Evolutionary conservation across 192 early-diverging fungal genomes (phyloP), one percentile per base, ranked within the genome.

Genomic region (Coemansia guatemalensis): DNA sequence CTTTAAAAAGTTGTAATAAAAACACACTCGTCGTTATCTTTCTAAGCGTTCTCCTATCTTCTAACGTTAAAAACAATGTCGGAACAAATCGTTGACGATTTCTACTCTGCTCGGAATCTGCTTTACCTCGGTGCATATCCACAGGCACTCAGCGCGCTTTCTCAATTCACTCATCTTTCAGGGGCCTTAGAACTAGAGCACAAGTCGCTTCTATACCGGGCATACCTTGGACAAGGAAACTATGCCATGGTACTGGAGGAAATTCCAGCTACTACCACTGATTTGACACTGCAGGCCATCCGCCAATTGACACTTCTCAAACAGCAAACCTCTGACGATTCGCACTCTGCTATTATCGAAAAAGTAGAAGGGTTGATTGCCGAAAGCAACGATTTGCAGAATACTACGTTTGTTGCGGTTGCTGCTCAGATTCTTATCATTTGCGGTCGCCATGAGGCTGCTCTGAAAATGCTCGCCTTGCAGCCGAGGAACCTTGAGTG

Each of bases 401-500:
- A 84, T 56, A 32, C 84, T n/a, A 79, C 83, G 8, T 85, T 90
- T 61, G 85, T 85, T 41, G 81, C 89, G 0, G 62, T 92, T 14
- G 80, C 82, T 0, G 93, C 89, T 3, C 85, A 89, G 32, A 66
- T 89, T 30, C 79, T 89, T 48, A 77, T 78, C 58, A 60, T 72
- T 12, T 85, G 87, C 6, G 89, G 80, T 2, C 64, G 83, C 44
- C 72, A 81, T 21, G 91, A 92, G 24, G 91, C 91, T 20, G 93
- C 93, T 17, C 75, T 97, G 51, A 72, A 71, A 29, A 64, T 86
- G 8, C 75, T 95, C n/a, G 81, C 87, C 30, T 68, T 74, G 48
- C 86, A 86, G 52, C 83, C 85, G 35, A 89, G 88, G 75, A 88
- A 89, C 69, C 69, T 95, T 17, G 95, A 97, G 67, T 90, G 91